phyloP scores from a whole-genome alignment of 306 rosid species.

The Rosa rugosa region DNA sequence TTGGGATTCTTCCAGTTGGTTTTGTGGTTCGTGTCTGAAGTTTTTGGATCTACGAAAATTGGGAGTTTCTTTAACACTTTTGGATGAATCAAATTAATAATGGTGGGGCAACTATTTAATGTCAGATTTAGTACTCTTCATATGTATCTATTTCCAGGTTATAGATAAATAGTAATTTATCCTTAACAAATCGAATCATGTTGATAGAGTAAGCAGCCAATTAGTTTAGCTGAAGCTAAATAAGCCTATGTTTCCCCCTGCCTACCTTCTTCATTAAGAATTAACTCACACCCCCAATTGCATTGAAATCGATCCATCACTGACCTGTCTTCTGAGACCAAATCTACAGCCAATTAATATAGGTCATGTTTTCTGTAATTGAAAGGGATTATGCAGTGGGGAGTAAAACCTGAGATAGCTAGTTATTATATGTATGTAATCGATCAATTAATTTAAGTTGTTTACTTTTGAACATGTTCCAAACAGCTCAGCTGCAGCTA shows the following conservation, averaged over 20 bases:
- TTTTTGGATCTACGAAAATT: background rate
- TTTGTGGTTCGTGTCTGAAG: background rate
- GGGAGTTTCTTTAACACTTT: slow-evolving; percentile 7
- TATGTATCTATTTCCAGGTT: background rate
- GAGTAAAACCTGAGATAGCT: background rate
- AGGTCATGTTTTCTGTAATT: background rate
- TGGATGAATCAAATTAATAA: background rate
- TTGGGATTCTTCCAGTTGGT: slow-evolving; percentile 4
- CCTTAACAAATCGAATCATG: background rate
- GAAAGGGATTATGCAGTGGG: background rate
- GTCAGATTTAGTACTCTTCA: background rate
- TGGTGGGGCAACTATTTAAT: background rate
- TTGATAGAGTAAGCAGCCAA: background rate
- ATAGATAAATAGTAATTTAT: too few species aligned
- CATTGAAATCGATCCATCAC: background rate
- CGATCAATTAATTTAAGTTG: background rate
- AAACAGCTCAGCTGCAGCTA: background rate
- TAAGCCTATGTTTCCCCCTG: background rate
- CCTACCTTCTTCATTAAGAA: background rate
- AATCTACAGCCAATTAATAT: background rate
- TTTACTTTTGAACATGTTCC: background rate
- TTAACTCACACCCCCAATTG: background rate
- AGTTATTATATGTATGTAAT: background rate
- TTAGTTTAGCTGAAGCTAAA: background rate
- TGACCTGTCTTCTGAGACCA: background rate